A percentile compares a stretch with the other conserved stretches of the same genome.
Conservation (phyloP, 2,329 filamentous ascomycete genomes). For the Penicillium sp. region DNA sequence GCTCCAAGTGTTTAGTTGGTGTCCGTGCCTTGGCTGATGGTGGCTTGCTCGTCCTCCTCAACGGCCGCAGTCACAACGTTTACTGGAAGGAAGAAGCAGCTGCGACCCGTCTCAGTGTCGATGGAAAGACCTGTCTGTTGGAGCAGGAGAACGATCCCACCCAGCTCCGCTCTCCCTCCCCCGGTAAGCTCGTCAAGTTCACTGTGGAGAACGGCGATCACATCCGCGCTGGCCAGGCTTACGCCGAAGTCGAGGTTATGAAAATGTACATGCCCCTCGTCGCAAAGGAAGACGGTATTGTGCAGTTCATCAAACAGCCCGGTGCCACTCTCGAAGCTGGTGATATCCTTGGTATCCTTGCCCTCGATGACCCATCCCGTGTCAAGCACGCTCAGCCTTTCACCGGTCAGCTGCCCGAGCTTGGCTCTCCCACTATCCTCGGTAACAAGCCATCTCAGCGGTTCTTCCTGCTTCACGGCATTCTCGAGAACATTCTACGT, state of each 20-base stretch:
- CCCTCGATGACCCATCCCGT: slow-evolving; percentile 88
- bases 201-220: slow-evolving; percentile 93
- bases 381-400: slow-evolving; percentile 97
- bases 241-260: slow-evolving; percentile 98
- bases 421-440: slow-evolving; percentile 80
- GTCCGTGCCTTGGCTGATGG: slow-evolving; percentile 91
- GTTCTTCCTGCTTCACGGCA: slow-evolving; percentile 71
- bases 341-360: slow-evolving; percentile 95
- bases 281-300: slow-evolving; percentile 89
- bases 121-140: slow-evolving; percentile 95
- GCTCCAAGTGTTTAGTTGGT: slow-evolving; percentile 90
- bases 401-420: slow-evolving; percentile 80
- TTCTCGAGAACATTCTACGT: slow-evolving; percentile 80
- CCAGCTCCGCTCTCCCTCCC: slow-evolving; percentile 88
- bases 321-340: slow-evolving; percentile 96
- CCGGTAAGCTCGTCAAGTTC: slow-evolving; percentile 97
- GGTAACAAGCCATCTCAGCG: slow-evolving; percentile 89
- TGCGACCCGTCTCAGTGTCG: slow-evolving; percentile 89
- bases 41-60: slow-evolving; percentile 83
- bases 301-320: slow-evolving; percentile 98
- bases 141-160: slow-evolving; percentile 99
- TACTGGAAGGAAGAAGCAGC: slow-evolving; percentile 99
- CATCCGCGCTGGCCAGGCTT: slow-evolving; percentile 85
- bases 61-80: slow-evolving; percentile 91
- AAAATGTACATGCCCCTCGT: slow-evolving; percentile 99